Evolutionary conservation across 306 rosid species (phyloP).

Genomic region (Abrus precatorius): DNA sequence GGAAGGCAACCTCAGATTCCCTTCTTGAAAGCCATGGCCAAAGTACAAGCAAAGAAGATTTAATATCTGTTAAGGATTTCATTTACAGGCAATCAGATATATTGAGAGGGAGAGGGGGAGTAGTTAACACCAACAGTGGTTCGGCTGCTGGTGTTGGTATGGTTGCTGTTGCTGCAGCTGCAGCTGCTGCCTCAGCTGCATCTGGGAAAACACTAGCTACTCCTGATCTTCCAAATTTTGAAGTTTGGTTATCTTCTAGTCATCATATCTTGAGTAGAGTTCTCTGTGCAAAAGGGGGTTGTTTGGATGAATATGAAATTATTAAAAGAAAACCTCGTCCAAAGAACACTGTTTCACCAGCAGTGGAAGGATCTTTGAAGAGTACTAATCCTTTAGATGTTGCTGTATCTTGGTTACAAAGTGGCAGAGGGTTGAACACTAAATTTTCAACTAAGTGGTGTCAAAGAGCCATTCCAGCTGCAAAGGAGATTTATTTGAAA

Average conservation of each 20-base stretch:
- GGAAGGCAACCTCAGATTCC: constrained; percentile 87
- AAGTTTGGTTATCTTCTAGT: constrained; percentile 86
- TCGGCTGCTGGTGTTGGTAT: constrained; percentile 87
- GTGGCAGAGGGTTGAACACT: constrained; percentile 77
- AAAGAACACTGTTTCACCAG: constrained; percentile 57
- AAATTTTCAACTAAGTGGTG: constrained; percentile 89
- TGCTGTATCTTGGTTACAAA: constrained; percentile 83
- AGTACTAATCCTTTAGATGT: constrained; percentile 70
- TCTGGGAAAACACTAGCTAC: constrained; percentile 73
- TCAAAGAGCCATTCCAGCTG: constrained; percentile 78
- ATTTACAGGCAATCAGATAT: constrained; percentile 86
- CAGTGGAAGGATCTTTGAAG: constrained; percentile 65
- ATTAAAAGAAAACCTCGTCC: constrained; percentile 74
- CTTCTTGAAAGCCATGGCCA: constrained; percentile 87
- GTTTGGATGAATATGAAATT: constrained; percentile 76
- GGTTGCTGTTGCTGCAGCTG: constrained; percentile 93
- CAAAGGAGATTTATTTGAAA: constrained; percentile 86
- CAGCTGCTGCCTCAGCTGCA: constrained; percentile 87
- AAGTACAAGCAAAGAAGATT: constrained; percentile 74
- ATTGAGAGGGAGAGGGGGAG: constrained; percentile 83
- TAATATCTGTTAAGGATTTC: constrained; percentile 81
- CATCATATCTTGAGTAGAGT: constrained; percentile 68
- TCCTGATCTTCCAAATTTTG: constrained; percentile 88
- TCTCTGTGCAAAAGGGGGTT: constrained; percentile 84
- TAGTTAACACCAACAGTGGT: constrained; percentile 73